A percentile compares a stretch with the other conserved stretches of the same genome.
These are phyloP conservation scores for Colletotrichum trifolii DNA, from an alignment of 2,329 filamentous ascomycete genomes.

Conservation along the genomic window DNA sequence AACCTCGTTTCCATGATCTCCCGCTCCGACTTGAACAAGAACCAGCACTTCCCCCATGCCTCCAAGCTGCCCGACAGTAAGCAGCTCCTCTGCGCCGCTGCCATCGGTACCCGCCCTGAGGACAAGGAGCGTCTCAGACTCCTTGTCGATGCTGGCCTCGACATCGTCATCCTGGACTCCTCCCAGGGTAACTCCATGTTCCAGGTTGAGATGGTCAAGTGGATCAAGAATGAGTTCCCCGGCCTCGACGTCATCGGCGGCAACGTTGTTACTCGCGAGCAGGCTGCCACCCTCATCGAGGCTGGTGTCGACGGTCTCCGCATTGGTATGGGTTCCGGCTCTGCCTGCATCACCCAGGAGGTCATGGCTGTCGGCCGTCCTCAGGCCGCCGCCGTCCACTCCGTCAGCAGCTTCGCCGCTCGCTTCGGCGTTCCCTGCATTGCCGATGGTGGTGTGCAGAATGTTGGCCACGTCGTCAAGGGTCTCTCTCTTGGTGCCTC, in stretches of 20 bases:
- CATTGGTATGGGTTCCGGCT: slow-evolving; percentile 98
- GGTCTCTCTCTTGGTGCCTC: slow-evolving; percentile 93
- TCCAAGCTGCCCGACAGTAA: slow-evolving; percentile 98
- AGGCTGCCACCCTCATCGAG: slow-evolving; percentile 90
- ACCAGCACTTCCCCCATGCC: slow-evolving; percentile 94
- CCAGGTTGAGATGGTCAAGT: slow-evolving; percentile 98
- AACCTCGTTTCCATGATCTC: slow-evolving; percentile 94
- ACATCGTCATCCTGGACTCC: slow-evolving; percentile 95
- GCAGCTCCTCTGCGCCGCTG: slow-evolving; percentile 94
- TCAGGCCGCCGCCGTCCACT: slow-evolving; percentile 92
- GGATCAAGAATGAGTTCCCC: slow-evolving; percentile 88
- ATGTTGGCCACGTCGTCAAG: slow-evolving; percentile 99
- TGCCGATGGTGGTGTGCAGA: slow-evolving; percentile 97
- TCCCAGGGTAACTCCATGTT: slow-evolving; percentile 99
- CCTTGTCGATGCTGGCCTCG: slow-evolving; percentile 93
- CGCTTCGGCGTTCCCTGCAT: slow-evolving; percentile 98
- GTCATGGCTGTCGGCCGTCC: slow-evolving; percentile 99
- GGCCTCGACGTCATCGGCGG: slow-evolving; percentile 94
- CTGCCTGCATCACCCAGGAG: slow-evolving; percentile 98
- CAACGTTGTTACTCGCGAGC: slow-evolving; percentile 97
- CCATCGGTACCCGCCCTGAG: slow-evolving; percentile 93
- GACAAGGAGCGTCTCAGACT: slow-evolving; percentile 88
- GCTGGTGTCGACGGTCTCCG: slow-evolving; percentile 96
- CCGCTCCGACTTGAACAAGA: slow-evolving; percentile 97
- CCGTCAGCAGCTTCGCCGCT: slow-evolving; percentile 88